Conservation (phyloP, 805 yeast species). For the Clavispora asparagi region DNA sequence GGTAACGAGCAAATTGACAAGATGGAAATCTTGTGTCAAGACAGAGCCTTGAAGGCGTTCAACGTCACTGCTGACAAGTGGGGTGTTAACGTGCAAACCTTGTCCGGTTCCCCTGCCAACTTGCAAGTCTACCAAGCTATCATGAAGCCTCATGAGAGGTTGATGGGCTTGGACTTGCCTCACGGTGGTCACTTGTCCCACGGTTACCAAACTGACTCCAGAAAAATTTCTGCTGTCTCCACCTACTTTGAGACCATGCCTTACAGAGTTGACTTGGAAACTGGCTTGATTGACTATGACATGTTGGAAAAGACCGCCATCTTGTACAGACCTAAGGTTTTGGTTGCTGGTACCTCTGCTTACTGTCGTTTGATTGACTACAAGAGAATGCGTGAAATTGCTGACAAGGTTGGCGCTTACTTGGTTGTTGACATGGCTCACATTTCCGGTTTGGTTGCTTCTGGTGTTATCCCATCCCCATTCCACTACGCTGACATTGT, state of each 20-base stretch:
- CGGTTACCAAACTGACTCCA: constrained; percentile 92
- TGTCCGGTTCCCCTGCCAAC: constrained; percentile 98
- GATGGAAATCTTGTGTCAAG: constrained; percentile 87
- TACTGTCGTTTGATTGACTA: constrained; percentile 96
- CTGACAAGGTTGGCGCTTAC: constrained; percentile 96
- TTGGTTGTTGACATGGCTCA: constrained; percentile 98
- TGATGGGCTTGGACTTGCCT: constrained; percentile 97
- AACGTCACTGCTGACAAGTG: constrained; percentile 72
- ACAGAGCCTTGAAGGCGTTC: constrained; percentile 91
- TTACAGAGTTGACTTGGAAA: constrained; percentile 84
- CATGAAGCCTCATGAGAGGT: constrained; percentile 91
- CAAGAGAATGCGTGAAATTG: constrained; percentile 93
- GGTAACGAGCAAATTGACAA: constrained; percentile 96
- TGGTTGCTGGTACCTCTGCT: constrained; percentile 98
- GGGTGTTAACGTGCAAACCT: constrained; percentile 97
- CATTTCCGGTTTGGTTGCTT: constrained; percentile 92
- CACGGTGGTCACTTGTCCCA: constrained; percentile 99
- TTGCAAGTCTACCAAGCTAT: constrained; percentile 94
- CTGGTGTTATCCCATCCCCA: constrained; percentile 94
- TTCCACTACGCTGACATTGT: constrained; percentile 96
- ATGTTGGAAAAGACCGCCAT: constrained; percentile 86
- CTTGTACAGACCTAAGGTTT: constrained; percentile 90
- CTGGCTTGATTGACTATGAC: constrained; percentile 96
- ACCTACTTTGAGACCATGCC: constrained; percentile 99
- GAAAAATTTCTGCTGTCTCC: constrained; percentile 93